Evolutionary conservation across 1,284 basidiomycete species (phyloP).

Genomic region (Mycosarcoma mackinlayi): DNA sequence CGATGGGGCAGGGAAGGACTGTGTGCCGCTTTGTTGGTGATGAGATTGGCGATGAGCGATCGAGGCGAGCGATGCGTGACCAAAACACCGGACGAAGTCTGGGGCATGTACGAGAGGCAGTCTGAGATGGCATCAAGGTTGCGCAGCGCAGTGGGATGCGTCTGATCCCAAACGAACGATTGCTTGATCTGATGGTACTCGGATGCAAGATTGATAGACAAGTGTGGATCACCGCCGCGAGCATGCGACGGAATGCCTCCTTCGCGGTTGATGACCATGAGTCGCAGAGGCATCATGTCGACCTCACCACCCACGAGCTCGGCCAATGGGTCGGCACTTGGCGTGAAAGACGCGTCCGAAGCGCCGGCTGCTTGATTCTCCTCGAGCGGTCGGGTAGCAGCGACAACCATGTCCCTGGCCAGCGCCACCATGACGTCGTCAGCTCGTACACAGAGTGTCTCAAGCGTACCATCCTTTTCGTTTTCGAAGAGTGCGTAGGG

Average conservation of each 20-base stretch:
- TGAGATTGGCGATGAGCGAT: slow-evolving; percentile 93
- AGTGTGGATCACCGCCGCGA: slow-evolving; percentile 90
- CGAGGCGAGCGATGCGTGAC: slow-evolving; percentile 96
- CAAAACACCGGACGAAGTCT: slow-evolving; percentile 90
- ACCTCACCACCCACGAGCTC: slow-evolving; percentile 53
- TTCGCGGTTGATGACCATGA: slow-evolving; percentile 97
- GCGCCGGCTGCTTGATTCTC: not conserved
- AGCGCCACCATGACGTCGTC: slow-evolving; percentile 91
- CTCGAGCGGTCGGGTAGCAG: slow-evolving; percentile 37
- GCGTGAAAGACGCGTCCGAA: not conserved
- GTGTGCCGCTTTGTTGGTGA: slow-evolving; percentile 97
- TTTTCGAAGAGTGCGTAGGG: slow-evolving; percentile 92
- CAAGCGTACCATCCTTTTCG: slow-evolving; percentile 69
- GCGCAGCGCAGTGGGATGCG: slow-evolving; percentile 85
- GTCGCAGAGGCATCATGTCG: slow-evolving; percentile 75
- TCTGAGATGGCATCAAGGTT: slow-evolving; percentile 88
- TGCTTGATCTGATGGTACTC: slow-evolving; percentile 87
- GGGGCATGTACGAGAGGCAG: slow-evolving; percentile 92
- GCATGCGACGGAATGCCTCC: slow-evolving; percentile 98
- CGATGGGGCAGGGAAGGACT: slow-evolving; percentile 94
- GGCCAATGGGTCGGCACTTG: slow-evolving; percentile 19
- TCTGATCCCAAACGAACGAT: slow-evolving; percentile 86
- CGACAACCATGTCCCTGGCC: slow-evolving; percentile 81
- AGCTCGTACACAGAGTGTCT: slow-evolving; percentile 85
- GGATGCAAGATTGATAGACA: slow-evolving; percentile 91